Evolutionary conservation across 2,329 filamentous ascomycete species (phyloP), one percentile per base, ranked within the genome.

Genomic region (Xylaria polymorpha): DNA sequence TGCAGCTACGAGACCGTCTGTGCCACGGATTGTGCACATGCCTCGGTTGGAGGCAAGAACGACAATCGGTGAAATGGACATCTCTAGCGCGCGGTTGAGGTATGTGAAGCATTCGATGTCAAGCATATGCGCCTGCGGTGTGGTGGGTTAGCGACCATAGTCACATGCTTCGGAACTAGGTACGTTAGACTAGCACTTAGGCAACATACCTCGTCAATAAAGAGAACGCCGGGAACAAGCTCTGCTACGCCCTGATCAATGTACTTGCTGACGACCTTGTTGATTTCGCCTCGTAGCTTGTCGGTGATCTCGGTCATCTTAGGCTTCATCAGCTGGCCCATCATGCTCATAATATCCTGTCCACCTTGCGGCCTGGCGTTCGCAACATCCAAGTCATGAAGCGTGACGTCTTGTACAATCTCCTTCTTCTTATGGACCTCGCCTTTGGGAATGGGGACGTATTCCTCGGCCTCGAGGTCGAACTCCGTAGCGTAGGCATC

Each of bases 401-500:
- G 87, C 55, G 96, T 98, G 71, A 99, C 96, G 78, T 99, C 96
- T 81, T 99, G 96, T 43, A 99, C 96, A 75, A 99, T 97, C 83
- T 99, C 96, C 86, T 99, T 99, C 90, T 98, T 98, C 89, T 99
- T 99, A 86, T 98, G 96, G 63, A 99, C 96, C 78, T 99, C 96
- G 67, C 96, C 96, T 85, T 99, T 99, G 67, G 96, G 96, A 72
- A 99, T 97, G 6, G 96, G 96, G 73, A 99, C 96, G 81, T 99
- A 99, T 83, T 99, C 96, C 83, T 99, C 96, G 1, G 96, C 96
- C 84, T 99, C 96, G 59, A 99, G 89, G 80, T 99, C 96, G 80
- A 99, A 99, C 81, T 99, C 96, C 61, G 96, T 99, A 35, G 94
- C 95, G 81, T 98, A 98, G 35, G 96, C 96, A 80, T 99, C 96